phyloP scores from a whole-genome alignment of 352 stramenopile species.

The Phytopythium helicoides region DNA sequence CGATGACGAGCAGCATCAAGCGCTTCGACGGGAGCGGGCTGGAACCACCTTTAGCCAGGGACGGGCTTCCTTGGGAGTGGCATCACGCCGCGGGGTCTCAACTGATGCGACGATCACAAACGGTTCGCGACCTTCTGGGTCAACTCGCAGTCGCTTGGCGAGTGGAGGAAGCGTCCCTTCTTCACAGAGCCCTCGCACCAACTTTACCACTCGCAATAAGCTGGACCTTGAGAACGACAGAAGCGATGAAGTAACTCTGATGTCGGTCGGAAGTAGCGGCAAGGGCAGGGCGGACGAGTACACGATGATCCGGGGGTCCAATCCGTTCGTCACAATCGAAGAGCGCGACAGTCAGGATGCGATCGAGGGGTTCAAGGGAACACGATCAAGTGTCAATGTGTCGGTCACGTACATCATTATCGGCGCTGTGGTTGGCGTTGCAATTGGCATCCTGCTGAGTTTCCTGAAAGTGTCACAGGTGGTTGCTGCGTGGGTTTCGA shows the following conservation, averaged over 20 bases:
- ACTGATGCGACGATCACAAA: constrained; percentile 2
- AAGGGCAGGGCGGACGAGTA: constrained; percentile 35
- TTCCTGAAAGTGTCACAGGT: constrained; percentile 35
- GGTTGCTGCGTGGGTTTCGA: constrained; percentile 47
- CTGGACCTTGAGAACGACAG: background rate
- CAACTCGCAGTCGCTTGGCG: constrained; percentile 7
- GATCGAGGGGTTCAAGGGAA: constrained; percentile 27
- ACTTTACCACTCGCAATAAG: constrained; percentile 32
- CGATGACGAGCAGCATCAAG: constrained; percentile 56
- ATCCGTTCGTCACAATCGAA: constrained; percentile 31
- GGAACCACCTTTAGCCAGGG: constrained; percentile 3
- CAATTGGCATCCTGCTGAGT: constrained; percentile 45
- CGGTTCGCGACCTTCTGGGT: background rate
- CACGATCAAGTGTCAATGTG: constrained; percentile 43
- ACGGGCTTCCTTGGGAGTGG: background rate
- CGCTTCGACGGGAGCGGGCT: constrained; percentile 26
- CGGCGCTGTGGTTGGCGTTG: constrained; percentile 47
- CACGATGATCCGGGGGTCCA: constrained; percentile 20
- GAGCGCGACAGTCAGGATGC: constrained; percentile 20
- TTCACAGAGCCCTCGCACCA: constrained; percentile 35
- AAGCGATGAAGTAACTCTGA: constrained; percentile 7
- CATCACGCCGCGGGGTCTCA: constrained; percentile 12
- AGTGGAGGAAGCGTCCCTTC: too few relatives aligned
- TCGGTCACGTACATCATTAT: constrained; percentile 54
- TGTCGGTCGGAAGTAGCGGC: constrained; percentile 2